A percentile compares a stretch with the other conserved stretches of the same genome.
Evolutionary conservation across 805 yeast species (phyloP).

Genomic region (Saturnispora serradocipensis): DNA sequence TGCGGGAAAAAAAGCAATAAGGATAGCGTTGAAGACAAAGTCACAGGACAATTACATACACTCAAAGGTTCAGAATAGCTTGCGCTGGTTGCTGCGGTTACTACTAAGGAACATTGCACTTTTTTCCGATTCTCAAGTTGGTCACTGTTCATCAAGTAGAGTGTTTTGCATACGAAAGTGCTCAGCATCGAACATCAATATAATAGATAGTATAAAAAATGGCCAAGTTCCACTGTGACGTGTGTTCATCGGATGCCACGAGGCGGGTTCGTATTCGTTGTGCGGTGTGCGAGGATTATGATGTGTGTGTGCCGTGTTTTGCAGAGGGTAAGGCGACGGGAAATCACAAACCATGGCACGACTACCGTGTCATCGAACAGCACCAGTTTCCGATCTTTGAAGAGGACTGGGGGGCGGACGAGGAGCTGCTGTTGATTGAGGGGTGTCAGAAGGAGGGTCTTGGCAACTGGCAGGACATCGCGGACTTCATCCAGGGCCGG

Average conservation of each 20-base stretch:
- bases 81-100: background rate
- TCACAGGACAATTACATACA: background rate
- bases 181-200: constrained; percentile 3
- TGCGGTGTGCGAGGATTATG: constrained; percentile 89
- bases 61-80: background rate
- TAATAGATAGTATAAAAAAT: constrained; percentile 14
- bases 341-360: constrained; percentile 90
- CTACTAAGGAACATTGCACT: background rate
- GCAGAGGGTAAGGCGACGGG: constrained; percentile 74
- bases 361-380: constrained; percentile 85
- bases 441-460: constrained; percentile 88
- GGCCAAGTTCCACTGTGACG: constrained; percentile 80
- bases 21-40: background rate
- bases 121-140: background rate
- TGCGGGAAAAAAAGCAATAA: background rate
- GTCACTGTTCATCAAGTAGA: background rate
- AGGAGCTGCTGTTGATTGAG: constrained; percentile 77
- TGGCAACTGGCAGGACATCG: constrained; percentile 98
- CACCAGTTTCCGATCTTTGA: constrained; percentile 89
- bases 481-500: constrained; percentile 90
- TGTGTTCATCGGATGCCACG: constrained; percentile 93
- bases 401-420: constrained; percentile 97
- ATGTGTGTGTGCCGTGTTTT: constrained; percentile 96
- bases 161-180: background rate
- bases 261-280: constrained; percentile 84